Evolutionary conservation across 805 yeast species (phyloP).

Genomic region (Debaryomyces maramus): DNA sequence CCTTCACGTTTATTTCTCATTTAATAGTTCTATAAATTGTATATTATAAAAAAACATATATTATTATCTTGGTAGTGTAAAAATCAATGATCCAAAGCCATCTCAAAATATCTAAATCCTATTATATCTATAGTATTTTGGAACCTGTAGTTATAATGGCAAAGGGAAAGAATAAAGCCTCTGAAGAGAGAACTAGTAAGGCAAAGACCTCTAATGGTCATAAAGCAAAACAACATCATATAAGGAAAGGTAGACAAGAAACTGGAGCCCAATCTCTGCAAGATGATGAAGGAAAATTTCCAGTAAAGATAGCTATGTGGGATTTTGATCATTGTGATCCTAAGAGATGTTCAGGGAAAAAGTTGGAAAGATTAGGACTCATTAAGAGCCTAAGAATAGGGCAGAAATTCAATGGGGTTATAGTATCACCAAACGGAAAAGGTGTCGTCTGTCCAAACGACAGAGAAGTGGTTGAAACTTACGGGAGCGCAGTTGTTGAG

Average conservation of each 20-base stretch:
- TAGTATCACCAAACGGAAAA: constrained; percentile 91
- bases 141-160: constrained; percentile 39
- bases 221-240: constrained; percentile 53
- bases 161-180: constrained; percentile 55
- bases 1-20: background rate
- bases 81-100: too few species aligned
- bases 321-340: constrained; percentile 99
- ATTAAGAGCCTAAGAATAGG: constrained; percentile 83
- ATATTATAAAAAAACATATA: constrained; percentile 3
- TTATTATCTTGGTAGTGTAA: too few species aligned
- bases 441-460: constrained; percentile 90
- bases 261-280: constrained; percentile 23
- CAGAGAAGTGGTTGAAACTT: constrained; percentile 65
- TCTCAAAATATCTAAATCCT: too few species aligned
- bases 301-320: constrained; percentile 95
- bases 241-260: constrained; percentile 38
- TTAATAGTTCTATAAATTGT: constrained; percentile 5
- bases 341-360: constrained; percentile 94
- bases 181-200: constrained; percentile 39
- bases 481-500: constrained; percentile 97
- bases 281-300: constrained; percentile 45
- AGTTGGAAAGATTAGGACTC: constrained; percentile 82
- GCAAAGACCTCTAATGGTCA: constrained; percentile 54
- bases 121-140: too few species aligned
- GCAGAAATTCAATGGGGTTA: constrained; percentile 86